Base-by-base conservation (phyloP, 2,329 filamentous ascomycete species). In the Stagonosporopsis vannaccii region DNA sequence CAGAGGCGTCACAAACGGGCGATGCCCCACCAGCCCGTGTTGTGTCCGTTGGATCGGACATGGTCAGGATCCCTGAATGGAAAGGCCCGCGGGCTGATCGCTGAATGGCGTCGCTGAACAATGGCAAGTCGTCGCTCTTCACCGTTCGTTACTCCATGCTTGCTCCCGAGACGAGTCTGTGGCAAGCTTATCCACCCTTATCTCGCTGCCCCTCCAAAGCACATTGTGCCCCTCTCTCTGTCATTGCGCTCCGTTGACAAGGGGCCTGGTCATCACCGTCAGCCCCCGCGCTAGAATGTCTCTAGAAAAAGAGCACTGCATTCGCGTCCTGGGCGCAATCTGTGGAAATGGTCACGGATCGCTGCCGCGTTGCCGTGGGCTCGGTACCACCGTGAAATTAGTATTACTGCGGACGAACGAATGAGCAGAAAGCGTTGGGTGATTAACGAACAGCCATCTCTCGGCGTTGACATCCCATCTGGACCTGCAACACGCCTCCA, bases 201-300 rank as follows among this genome's bases (percentile, higher is more conserved):
- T 36, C 33, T 43, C 47, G 12, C 20, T 39, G 23, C 55, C 55
- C 51, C 43, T 41, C 56, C 47, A 51, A 44, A 43, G 41, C 32
- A 28, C 51, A 46, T 9, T 41, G 26, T 52, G 51, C 59, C 59
- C 59, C 51, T 58, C 59, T 37, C 51, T 57, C 30, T 4, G 13
- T 6, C 53, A 39, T 25, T 50, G 40, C 44, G 44, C 49, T 52
- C 26, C 48, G 48, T 36, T 51, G 48, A 54, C 39, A 56, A 60
- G 61, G 66, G 65, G 64, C 60, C 64, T 64, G 42, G 58, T 64
- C 66, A 65, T 71, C 55, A 49, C 37, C 56, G 55, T 60, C 52
- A 58, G 40, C 65, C 72, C 69, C 70, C 72, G 68, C 74, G 68
- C 73, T 76, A 76, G 65, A 52, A 65, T 65, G 47, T 57, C 67